Conservation (phyloP, 1,284 basidiomycete genomes). For the Puccinia novopanici region DNA sequence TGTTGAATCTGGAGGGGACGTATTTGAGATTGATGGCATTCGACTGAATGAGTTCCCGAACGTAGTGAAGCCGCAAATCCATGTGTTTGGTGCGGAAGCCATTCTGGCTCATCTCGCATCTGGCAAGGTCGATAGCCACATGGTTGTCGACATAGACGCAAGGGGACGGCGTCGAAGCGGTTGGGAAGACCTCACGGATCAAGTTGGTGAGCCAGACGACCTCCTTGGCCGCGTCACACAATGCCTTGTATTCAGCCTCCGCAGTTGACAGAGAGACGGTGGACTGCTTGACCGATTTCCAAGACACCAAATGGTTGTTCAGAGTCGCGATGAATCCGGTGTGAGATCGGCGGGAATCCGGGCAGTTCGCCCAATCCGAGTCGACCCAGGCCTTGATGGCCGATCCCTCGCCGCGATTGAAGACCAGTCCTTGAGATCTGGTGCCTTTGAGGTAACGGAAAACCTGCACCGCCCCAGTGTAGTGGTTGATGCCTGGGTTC, state of each 20-base stretch:
- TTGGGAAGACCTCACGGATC: constrained; percentile 51
- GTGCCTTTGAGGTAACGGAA: constrained; percentile 19
- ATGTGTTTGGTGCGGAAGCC: background rate
- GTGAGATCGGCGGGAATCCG: background rate
- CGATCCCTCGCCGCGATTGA: background rate
- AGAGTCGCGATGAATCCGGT: background rate
- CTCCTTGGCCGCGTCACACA: constrained; percentile 61
- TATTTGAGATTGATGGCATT: background rate
- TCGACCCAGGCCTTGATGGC: background rate
- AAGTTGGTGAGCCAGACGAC: constrained; percentile 59
- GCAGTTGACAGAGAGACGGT: constrained; percentile 59
- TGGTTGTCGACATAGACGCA: background rate
- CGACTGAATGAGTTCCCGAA: background rate
- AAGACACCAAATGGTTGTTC: constrained; percentile 54
- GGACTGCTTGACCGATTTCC: constrained; percentile 61
- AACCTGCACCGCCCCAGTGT: background rate
- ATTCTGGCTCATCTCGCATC: background rate
- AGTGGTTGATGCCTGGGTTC: background rate
- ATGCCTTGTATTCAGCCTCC: too few relatives aligned
- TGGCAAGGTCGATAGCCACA: background rate
- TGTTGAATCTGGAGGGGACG: background rate
- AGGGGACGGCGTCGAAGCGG: too few relatives aligned
- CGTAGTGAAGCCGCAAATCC: background rate
- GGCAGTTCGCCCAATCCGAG: constrained; percentile 6
- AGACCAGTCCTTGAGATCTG: background rate